Conservation (phyloP, 2,329 filamentous ascomycete species). For the Ramularia endophylla region DNA sequence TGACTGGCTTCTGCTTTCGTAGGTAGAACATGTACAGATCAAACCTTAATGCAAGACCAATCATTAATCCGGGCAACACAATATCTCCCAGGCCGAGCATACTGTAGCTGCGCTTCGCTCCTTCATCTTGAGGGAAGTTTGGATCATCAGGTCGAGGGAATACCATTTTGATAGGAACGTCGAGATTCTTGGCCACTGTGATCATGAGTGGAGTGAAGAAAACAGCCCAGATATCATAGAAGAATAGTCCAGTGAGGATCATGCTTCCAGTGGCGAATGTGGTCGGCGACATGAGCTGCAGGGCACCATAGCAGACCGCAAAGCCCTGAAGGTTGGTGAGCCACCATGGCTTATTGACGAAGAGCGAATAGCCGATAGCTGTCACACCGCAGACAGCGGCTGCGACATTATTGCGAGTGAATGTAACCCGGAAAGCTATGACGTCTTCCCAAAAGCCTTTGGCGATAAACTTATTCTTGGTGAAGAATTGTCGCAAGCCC, state of each 20-base stretch:
- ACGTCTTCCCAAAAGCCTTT: conserved; percentile 46
- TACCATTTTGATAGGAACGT: conserved; percentile 87
- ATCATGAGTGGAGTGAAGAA: conserved; percentile 86
- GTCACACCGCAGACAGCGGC: conserved; percentile 51
- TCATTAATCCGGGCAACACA: conserved; percentile 84
- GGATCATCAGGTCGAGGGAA: conserved; percentile 59
- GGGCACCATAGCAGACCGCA: conserved; percentile 75
- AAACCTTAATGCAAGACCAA: conserved; percentile 82
- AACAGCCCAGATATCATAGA: conserved; percentile 93
- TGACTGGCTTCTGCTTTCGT: conserved; percentile 50
- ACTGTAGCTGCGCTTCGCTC: conserved; percentile 42
- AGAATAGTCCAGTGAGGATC: conserved; percentile 73
- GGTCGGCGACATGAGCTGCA: conserved; percentile 81
- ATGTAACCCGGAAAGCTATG: conserved; percentile 41
- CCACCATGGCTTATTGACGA: conserved; percentile 57
- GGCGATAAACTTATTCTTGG: conserved; percentile 47
- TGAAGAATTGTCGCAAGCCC: conserved; percentile 42
- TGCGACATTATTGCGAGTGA: conserved; percentile 50
- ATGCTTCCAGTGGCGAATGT: conserved; percentile 77
- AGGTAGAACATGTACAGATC: conserved; percentile 83
- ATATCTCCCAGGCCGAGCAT: conserved; percentile 96
- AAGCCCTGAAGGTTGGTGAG: conserved; percentile 84
- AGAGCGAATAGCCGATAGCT: conserved; percentile 59
- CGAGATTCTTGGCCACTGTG: conserved; percentile 79
- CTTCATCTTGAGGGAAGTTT: conserved; percentile 24